Evolutionary conservation across 495 filamentous ascomycete species (phyloP).

Genomic region (Glarea lozoyensis): DNA sequence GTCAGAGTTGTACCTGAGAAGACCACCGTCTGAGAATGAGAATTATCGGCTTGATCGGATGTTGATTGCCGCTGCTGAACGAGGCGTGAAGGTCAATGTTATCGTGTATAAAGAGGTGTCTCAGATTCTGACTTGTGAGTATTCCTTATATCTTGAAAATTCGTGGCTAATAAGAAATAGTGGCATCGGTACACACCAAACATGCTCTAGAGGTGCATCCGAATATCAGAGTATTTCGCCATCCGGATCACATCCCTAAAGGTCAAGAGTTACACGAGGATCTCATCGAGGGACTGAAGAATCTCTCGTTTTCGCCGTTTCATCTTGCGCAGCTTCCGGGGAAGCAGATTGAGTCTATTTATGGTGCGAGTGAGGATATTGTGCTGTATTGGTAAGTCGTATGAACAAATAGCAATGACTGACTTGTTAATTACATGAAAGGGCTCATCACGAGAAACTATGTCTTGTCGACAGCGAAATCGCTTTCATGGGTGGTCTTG

Average conservation of each 20-base stretch:
- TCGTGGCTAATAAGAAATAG: constrained; percentile 6
- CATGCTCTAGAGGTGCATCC: constrained; percentile 66
- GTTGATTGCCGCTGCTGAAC: constrained; percentile 77
- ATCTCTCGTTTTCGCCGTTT: constrained; percentile 34
- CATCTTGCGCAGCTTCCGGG: constrained; percentile 47
- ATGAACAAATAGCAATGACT: no score
- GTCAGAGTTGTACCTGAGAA: constrained; percentile 80
- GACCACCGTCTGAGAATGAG: constrained; percentile 74
- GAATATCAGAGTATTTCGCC: constrained; percentile 86
- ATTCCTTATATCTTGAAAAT: background rate
- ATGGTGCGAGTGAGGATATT: constrained; percentile 64
- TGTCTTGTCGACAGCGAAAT: constrained; percentile 69
- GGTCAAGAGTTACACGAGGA: constrained; percentile 41
- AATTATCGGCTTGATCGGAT: constrained; percentile 84
- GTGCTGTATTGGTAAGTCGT: constrained; percentile 93
- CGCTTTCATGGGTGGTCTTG: constrained; percentile 86
- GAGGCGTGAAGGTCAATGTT: constrained; percentile 79
- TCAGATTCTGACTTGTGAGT: constrained; percentile 77
- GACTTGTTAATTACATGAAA: no score
- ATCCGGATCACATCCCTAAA: constrained; percentile 82
- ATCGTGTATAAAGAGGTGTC: constrained; percentile 96
- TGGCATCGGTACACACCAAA: constrained; percentile 61
- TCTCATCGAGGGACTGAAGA: constrained; percentile 27
- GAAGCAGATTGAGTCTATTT: constrained; percentile 65
- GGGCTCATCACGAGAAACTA: constrained; percentile 94